Conservation (phyloP, 108 stramenopile genomes). For the Nannochloropsis granulata region DNA sequence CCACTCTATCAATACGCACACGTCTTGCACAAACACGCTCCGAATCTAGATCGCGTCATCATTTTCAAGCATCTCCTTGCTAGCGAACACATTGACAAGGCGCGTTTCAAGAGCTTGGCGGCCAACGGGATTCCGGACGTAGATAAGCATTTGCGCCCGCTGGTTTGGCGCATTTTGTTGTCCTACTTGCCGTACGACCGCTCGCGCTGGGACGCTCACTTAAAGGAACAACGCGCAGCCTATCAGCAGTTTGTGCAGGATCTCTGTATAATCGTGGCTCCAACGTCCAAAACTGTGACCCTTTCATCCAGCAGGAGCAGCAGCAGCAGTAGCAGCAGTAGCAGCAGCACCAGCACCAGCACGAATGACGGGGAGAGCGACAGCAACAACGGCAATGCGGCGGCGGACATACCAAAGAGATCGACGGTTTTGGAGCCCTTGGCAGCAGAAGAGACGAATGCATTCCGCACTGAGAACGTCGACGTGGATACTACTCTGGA, state of each 20-base stretch:
- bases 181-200: slow-evolving; percentile 4
- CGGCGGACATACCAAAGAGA: neutral
- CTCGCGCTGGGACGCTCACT: neutral
- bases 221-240: neutral
- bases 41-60: neutral
- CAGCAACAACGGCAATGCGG: neutral
- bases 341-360: neutral
- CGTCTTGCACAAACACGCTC: neutral
- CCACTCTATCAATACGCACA: neutral
- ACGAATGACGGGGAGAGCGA: neutral
- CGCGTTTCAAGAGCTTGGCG: neutral
- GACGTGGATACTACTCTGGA: neutral
- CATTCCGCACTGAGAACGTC: neutral
- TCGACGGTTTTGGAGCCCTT: no score
- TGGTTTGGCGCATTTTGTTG: slow-evolving; percentile 9
- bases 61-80: neutral
- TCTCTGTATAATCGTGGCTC: neutral
- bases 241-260: slow-evolving; percentile 12
- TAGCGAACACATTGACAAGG: neutral
- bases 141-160: neutral
- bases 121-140: neutral
- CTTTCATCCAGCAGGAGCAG: neutral
- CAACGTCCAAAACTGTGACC: neutral
- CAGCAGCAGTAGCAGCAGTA: neutral
- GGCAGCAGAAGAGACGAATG: neutral